These are phyloP conservation scores for Linnemannia elongata DNA, from an alignment of 192 early-diverging fungal species.

Conservation along the genomic window DNA sequence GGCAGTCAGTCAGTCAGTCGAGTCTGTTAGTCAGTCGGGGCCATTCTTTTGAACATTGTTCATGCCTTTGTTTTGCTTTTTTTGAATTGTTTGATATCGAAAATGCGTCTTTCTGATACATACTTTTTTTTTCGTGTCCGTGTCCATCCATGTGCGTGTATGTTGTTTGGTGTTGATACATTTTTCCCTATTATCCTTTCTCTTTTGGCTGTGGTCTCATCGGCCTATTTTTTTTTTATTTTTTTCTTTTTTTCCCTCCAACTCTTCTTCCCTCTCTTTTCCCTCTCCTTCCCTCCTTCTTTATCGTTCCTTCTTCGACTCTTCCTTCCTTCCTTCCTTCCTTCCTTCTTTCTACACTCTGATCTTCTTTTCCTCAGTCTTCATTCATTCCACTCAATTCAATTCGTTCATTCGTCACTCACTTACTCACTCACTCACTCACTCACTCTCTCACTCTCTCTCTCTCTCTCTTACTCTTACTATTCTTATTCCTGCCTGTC, in stretches of 20 bases:
- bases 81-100: too few relatives aligned
- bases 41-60: too few relatives aligned
- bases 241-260: background rate
- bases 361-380: background rate
- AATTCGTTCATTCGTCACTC: background rate
- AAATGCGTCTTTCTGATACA: too few relatives aligned
- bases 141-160: too few relatives aligned
- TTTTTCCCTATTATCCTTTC: too few relatives aligned
- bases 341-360: background rate
- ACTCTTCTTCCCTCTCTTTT: conserved; percentile 2
- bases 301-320: background rate
- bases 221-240: too few relatives aligned
- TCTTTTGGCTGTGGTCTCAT: too few relatives aligned
- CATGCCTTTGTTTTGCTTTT: too few relatives aligned
- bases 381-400: background rate
- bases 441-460: background rate
- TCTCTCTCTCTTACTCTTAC: background rate
- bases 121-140: too few relatives aligned
- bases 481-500: background rate
- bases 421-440: background rate
- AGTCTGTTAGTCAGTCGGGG: background rate
- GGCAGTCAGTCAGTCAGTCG: background rate
- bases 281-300: background rate
- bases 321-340: background rate
- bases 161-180: too few relatives aligned